phyloP scores from a whole-genome alignment of 2,329 filamentous ascomycete species.

The Didymella lethalis region DNA sequence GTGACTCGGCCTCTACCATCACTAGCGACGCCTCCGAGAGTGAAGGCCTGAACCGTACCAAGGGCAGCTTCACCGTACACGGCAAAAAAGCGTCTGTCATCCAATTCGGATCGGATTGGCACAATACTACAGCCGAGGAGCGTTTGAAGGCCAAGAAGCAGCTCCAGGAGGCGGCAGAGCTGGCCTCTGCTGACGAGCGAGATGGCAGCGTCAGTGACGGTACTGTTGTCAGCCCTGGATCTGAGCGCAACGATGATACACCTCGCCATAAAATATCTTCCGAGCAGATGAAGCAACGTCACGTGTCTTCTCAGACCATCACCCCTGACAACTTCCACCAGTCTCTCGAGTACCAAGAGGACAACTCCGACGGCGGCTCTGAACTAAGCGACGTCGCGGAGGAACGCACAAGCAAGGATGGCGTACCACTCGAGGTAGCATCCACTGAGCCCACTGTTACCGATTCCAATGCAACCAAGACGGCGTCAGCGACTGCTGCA shows the following conservation, averaged over 20 bases:
- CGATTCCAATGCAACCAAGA: not conserved
- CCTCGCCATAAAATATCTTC: slow-evolving; percentile 33
- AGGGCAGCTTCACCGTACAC: slow-evolving; percentile 93
- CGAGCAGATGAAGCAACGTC: slow-evolving; percentile 46
- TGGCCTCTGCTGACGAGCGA: slow-evolving; percentile 36
- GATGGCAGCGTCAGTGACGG: slow-evolving; percentile 39
- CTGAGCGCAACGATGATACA: slow-evolving; percentile 32
- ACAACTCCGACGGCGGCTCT: slow-evolving; percentile 36
- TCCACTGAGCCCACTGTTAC: not conserved
- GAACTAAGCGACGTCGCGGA: slow-evolving; percentile 49
- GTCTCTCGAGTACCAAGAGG: slow-evolving; percentile 32
- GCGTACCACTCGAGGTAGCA: slow-evolving; percentile 1
- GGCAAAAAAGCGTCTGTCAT: slow-evolving; percentile 98
- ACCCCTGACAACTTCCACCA: slow-evolving; percentile 42
- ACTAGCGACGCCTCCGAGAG: slow-evolving; percentile 60
- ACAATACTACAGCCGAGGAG: slow-evolving; percentile 60
- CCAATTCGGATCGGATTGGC: slow-evolving; percentile 92
- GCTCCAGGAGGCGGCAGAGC: slow-evolving; percentile 44
- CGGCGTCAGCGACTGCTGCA: not conserved
- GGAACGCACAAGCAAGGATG: slow-evolving; percentile 27
- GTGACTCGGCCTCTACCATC: slow-evolving; percentile 71
- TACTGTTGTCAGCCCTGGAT: slow-evolving; percentile 32
- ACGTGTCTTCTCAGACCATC: slow-evolving; percentile 48
- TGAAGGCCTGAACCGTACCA: slow-evolving; percentile 77
- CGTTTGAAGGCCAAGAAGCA: slow-evolving; percentile 50